Evolutionary conservation across 495 filamentous ascomycete species (phyloP).

Genomic region (Copromyces sp.): DNA sequence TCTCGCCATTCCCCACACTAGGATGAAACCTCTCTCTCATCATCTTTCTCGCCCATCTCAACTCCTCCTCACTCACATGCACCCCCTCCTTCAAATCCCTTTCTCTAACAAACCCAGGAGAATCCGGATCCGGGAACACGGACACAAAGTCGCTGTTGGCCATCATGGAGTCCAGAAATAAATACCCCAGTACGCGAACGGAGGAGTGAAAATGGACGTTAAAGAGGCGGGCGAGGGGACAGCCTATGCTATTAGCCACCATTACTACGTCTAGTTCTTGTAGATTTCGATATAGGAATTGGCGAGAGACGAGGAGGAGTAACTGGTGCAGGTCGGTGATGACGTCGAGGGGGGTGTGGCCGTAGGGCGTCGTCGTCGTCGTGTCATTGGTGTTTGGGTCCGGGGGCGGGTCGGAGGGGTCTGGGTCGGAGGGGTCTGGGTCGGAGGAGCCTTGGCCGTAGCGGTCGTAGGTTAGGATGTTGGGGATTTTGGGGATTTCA

Average conservation of each 20-base stretch:
- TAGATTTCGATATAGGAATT: not conserved
- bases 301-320: slow-evolving; percentile 27
- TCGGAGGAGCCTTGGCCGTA: slow-evolving; percentile 52
- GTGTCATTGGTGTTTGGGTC: slow-evolving; percentile 10
- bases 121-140: slow-evolving; percentile 51
- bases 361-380: slow-evolving; percentile 22
- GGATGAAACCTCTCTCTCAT: slow-evolving; percentile 41
- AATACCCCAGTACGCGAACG: slow-evolving; percentile 28
- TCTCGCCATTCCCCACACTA: slow-evolving; percentile 44
- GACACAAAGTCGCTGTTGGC: slow-evolving; percentile 51
- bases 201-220: slow-evolving; percentile 32
- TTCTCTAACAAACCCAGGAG: slow-evolving; percentile 32
- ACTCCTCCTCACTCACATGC: slow-evolving; percentile 34
- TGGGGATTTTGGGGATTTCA: slow-evolving; percentile 27
- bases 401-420: slow-evolving; percentile 22
- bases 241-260: slow-evolving; percentile 51
- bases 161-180: slow-evolving; percentile 55
- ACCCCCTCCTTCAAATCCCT: slow-evolving; percentile 29
- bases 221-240: slow-evolving; percentile 48
- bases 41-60: slow-evolving; percentile 34
- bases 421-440: slow-evolving; percentile 43
- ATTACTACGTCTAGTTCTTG: slow-evolving; percentile 30
- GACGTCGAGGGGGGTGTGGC: slow-evolving; percentile 41
- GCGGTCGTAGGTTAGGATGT: slow-evolving; percentile 52
- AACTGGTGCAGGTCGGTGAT: slow-evolving; percentile 44